These are phyloP conservation scores for Phialophora tarda DNA, from an alignment of 2,329 filamentous ascomycete species.

Conservation along the genomic window DNA sequence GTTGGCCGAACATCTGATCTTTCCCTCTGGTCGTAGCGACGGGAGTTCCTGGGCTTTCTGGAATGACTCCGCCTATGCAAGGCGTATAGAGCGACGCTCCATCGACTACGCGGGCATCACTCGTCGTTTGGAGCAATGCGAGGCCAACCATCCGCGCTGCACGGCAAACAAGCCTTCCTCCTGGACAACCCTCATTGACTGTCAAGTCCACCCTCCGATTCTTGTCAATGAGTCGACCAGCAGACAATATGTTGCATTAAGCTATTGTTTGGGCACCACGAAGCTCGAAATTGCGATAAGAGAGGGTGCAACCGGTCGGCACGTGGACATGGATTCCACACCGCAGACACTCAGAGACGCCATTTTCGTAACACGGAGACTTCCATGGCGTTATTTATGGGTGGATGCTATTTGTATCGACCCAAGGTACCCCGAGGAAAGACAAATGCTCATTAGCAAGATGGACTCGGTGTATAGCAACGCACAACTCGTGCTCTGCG, in stretches of 20 bases:
- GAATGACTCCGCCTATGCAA: not conserved
- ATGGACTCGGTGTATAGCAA: constrained; percentile 10
- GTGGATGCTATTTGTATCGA: constrained; percentile 8
- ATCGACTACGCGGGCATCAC: constrained; percentile 6
- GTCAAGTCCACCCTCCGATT: not conserved
- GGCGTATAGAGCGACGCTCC: not conserved
- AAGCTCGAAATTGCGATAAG: not conserved
- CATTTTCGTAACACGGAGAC: not conserved
- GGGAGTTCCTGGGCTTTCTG: constrained; percentile 3
- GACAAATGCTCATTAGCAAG: not conserved
- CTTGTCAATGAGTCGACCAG: constrained; percentile 3
- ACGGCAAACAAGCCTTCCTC: not conserved
- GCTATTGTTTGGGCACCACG: constrained; percentile 5
- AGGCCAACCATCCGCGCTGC: not conserved
- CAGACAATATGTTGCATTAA: constrained; percentile 1
- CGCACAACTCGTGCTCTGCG: constrained; percentile 7
- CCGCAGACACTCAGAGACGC: constrained; percentile 9
- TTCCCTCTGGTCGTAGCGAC: not conserved
- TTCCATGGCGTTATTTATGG: constrained; percentile 4
- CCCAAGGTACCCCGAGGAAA: not conserved
- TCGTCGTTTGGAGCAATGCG: constrained; percentile 3
- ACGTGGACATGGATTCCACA: not conserved
- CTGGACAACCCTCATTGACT: not conserved
- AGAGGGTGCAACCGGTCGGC: not conserved
- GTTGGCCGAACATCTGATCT: constrained; percentile 12